Evolutionary conservation across 768 basidiomycete genomes (phyloP).

Genomic region (Pleurotus djamor): DNA sequence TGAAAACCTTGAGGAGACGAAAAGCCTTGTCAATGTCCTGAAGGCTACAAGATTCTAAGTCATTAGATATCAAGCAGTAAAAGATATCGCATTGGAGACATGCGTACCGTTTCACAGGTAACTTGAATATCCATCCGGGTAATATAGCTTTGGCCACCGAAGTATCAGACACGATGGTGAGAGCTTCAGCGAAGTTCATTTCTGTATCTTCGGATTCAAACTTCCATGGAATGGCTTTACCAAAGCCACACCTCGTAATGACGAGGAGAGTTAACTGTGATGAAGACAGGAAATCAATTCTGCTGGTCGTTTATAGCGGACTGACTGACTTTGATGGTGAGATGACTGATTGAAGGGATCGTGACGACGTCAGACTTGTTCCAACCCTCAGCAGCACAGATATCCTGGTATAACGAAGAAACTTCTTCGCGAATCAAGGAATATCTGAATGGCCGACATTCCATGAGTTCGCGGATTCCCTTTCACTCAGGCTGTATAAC

Average conservation of each 20-base stretch:
- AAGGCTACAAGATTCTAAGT: background rate
- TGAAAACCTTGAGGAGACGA: conserved; percentile 28
- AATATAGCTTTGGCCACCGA: conserved; percentile 18
- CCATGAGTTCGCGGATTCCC: too few species aligned
- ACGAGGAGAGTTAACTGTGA: conserved; percentile 37
- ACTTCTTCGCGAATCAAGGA: conserved; percentile 38
- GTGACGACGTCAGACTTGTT: conserved; percentile 19
- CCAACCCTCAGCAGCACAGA: conserved; percentile 36
- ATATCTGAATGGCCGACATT: conserved; percentile 22
- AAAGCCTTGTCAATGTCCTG: conserved; percentile 24
- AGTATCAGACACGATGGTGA: conserved; percentile 28
- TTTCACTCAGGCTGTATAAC: too few species aligned
- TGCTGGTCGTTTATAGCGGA: too few species aligned
- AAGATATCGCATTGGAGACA: conserved; percentile 7
- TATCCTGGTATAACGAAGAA: conserved; percentile 29
- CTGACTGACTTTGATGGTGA: conserved; percentile 30
- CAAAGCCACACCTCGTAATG: conserved; percentile 44
- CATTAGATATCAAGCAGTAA: background rate
- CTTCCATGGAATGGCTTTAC: conserved; percentile 38
- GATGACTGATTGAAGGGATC: conserved; percentile 23
- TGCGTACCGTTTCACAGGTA: conserved; percentile 30
- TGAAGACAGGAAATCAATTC: background rate
- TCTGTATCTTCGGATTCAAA: conserved; percentile 1
- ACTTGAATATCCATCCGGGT: conserved; percentile 33
- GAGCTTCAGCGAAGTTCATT: conserved; percentile 34